Percentiles rank a stretch among this genome's conserved stretches.
Conservation (phyloP, 441 rosid species). For the Pelargonium myrrhifolium region DNA sequence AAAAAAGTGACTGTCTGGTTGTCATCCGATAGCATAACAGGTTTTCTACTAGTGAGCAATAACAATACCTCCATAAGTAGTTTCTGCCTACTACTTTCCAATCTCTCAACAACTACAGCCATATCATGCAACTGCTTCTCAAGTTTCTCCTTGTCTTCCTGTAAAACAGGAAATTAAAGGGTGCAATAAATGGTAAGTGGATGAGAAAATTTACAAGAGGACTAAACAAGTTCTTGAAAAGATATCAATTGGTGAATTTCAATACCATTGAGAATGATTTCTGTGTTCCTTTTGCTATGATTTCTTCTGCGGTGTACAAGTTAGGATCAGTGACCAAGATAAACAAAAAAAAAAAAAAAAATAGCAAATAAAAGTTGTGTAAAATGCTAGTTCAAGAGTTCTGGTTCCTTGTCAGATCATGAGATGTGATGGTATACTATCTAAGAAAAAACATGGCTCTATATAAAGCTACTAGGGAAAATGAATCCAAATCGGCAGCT, state of each 20-base stretch:
- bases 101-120: conserved; percentile 90
- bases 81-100: conserved; percentile 91
- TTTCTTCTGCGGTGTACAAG: conserved; percentile 44
- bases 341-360: background rate
- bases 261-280: conserved; percentile 60
- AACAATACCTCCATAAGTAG: conserved; percentile 74
- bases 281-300: conserved; percentile 29
- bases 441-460: background rate
- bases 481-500: no score
- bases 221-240: background rate
- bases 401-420: background rate
- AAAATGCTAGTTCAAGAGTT: background rate
- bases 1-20: conserved; percentile 3
- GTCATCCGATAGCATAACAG: background rate
- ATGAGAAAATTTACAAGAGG: background rate
- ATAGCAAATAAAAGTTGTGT: background rate
- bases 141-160: conserved; percentile 81
- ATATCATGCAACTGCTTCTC: conserved; percentile 92
- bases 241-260: conserved; percentile 8
- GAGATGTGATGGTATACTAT: background rate
- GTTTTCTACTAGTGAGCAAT: conserved; percentile 12
- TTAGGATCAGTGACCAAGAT: conserved; percentile 4
- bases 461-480: background rate
- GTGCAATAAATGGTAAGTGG: background rate
- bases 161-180: conserved; percentile 18